Evolutionary conservation across 495 filamentous ascomycete species (phyloP), one percentile per base, ranked within the genome.

Genomic region (Tuber aestivum): DNA sequence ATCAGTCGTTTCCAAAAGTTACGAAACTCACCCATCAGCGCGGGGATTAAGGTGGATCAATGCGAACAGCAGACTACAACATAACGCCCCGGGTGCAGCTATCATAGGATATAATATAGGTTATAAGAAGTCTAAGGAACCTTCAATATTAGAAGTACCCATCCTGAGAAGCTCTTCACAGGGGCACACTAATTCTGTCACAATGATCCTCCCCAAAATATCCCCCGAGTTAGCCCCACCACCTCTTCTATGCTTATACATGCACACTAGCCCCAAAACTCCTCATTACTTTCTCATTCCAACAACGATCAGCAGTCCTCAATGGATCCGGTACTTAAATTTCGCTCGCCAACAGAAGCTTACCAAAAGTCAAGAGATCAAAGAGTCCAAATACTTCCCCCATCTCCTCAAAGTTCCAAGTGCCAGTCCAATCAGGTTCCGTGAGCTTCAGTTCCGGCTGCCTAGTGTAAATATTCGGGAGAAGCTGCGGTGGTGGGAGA

Each of bases 401-500:
- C 48, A 56, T 56, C 48, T 56, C 48, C 23, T 27, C 23, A 23
- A 10, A 23, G 48, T n/a, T 56, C 7, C 48, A 56, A 56, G 9
- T 10, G 1, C 23, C 27, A 10, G 48, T 27, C 48, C 23, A 8
- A 56, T 56, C 23, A 23, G 48, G 48, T 56, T 27, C 48, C 23
- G 8, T 23, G 23, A 56, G 23, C 48, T 56, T 7, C 23, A 56
- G 48, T 8, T 56, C 27, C 48, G 23, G 48, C 23, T 56, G 21
- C 27, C 18, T 70, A 41, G 69, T 41, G 27, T 20, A n/a, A 70
- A 3, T 20, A 75, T 75, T 40, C n/a, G 69, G 42, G 73, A 72
- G 40, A 75, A 75, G 40, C 32, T 41, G 2, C 38, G 42, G n/a
- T 50, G 73, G 73, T 72, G 73, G 73, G 35, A 38, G n/a, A 50